Conservation (phyloP, 1,284 basidiomycete genomes). For the Schizophyllum commune region DNA sequence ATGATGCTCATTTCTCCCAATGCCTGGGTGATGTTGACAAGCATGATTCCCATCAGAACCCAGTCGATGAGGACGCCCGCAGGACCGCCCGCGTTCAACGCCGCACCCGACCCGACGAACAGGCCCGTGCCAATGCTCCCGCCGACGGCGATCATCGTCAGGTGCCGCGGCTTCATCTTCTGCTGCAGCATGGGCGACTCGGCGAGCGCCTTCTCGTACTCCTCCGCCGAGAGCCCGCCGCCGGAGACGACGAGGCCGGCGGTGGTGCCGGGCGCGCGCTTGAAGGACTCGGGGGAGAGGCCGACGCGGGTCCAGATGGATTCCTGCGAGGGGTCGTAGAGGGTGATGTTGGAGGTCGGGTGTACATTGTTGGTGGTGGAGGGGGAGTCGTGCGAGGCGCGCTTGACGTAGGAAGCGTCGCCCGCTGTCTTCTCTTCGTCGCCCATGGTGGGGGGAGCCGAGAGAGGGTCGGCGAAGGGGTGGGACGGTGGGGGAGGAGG, state of each 20-base stretch:
- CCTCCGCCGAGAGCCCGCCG: slow-evolving; percentile 29
- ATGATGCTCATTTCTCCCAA: not conserved
- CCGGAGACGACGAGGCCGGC: not conserved
- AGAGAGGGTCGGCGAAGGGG: too few species aligned
- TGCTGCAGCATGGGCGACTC: slow-evolving; percentile 39
- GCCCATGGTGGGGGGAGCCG: too few species aligned
- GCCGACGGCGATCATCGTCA: slow-evolving; percentile 40
- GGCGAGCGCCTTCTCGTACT: slow-evolving; percentile 25
- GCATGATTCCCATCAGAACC: slow-evolving; percentile 36
- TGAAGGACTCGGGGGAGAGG: slow-evolving; percentile 33
- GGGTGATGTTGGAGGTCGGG: too few species aligned
- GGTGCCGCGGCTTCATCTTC: slow-evolving; percentile 38
- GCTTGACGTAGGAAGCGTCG: too few species aligned
- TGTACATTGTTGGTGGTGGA: too few species aligned
- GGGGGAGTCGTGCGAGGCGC: too few species aligned
- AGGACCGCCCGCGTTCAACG: slow-evolving; percentile 31
- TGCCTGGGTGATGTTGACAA: slow-evolving; percentile 32
- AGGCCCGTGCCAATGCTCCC: slow-evolving; percentile 28
- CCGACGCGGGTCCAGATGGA: slow-evolving; percentile 34
- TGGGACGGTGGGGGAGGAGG: too few species aligned
- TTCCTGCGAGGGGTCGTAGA: slow-evolving; percentile 40
- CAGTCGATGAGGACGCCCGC: slow-evolving; percentile 34
- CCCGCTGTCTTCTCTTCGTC: too few species aligned
- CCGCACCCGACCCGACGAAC: slow-evolving; percentile 43
- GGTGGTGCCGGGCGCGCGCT: slow-evolving; percentile 25